Evolutionary conservation across 192 early-diverging fungal species (phyloP).

Genomic region (Backusella tarrabulga): DNA sequence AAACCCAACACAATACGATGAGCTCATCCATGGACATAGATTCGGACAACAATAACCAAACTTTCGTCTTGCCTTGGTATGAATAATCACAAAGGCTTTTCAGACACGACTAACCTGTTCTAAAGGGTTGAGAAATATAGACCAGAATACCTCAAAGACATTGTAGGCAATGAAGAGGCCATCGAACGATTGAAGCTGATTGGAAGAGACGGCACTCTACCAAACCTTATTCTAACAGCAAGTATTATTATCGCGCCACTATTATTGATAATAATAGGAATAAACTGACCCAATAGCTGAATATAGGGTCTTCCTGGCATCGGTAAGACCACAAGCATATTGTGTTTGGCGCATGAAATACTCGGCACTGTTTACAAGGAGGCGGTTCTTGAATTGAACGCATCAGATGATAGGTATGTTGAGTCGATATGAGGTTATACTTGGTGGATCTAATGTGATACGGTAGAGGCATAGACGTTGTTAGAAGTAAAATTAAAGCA

Average conservation of each 20-base stretch:
- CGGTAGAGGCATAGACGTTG: slow-evolving; percentile 91
- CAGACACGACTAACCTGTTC: slow-evolving; percentile 2
- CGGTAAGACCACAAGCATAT: slow-evolving; percentile 96
- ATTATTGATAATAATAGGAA: neutral
- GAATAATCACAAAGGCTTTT: neutral
- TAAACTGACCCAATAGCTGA: neutral
- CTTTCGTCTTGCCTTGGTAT: slow-evolving; percentile 22
- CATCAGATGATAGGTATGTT: slow-evolving; percentile 92
- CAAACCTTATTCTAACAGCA: slow-evolving; percentile 91
- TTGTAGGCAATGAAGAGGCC: slow-evolving; percentile 95
- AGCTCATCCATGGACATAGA: slow-evolving; percentile 18
- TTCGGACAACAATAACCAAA: neutral
- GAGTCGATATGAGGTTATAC: too few relatives aligned
- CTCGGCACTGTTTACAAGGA: slow-evolving; percentile 86
- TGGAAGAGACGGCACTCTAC: slow-evolving; percentile 90
- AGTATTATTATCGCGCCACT: neutral
- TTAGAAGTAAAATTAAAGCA: slow-evolving; percentile 95
- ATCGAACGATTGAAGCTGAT: slow-evolving; percentile 83
- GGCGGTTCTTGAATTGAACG: slow-evolving; percentile 95
- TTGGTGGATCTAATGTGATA: neutral
- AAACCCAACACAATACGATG: neutral
- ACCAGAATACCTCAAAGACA: slow-evolving; percentile 78
- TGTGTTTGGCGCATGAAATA: slow-evolving; percentile 88
- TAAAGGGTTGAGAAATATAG: slow-evolving; percentile 93
- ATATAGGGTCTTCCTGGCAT: slow-evolving; percentile 87